Conservation (phyloP, 2,329 filamentous ascomycete species). For the Ceratocystis cubensis region DNA sequence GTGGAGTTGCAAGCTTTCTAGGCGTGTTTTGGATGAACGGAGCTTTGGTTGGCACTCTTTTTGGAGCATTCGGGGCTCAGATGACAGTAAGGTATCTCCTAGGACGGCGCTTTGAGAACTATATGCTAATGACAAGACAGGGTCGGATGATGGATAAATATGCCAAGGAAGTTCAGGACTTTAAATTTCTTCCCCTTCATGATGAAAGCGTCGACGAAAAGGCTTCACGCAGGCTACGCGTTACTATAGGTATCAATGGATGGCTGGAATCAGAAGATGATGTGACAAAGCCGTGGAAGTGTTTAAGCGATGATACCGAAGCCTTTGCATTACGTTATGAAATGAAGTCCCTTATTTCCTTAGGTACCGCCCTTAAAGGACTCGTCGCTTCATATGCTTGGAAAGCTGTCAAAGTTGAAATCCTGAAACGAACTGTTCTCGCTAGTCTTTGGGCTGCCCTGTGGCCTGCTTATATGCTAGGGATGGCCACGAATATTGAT, state of each 20-base stretch:
- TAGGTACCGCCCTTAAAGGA: constrained; percentile 59
- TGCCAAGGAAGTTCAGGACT: constrained; percentile 74
- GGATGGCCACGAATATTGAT: constrained; percentile 56
- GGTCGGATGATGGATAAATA: constrained; percentile 81
- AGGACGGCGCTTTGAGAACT: background rate
- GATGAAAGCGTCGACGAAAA: constrained; percentile 9
- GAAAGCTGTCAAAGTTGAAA: constrained; percentile 58
- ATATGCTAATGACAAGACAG: constrained; percentile 24
- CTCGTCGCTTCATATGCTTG: constrained; percentile 67
- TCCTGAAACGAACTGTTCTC: constrained; percentile 60
- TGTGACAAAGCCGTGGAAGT: constrained; percentile 66
- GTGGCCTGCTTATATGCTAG: constrained; percentile 56
- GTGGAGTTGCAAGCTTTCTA: constrained; percentile 73
- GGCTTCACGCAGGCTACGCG: constrained; percentile 44
- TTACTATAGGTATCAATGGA: constrained; percentile 77
- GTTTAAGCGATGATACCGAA: constrained; percentile 58
- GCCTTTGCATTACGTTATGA: constrained; percentile 79
- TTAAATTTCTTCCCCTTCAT: constrained; percentile 61
- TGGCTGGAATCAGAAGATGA: constrained; percentile 70
- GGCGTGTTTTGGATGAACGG: constrained; percentile 78
- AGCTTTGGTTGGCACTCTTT: constrained; percentile 72
- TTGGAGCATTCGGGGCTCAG: constrained; percentile 77
- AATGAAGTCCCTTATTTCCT: constrained; percentile 59
- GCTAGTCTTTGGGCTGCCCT: constrained; percentile 55
- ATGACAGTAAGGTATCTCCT: constrained; percentile 38